A percentile compares a stretch with the other conserved stretches of the same genome.
Evolutionary conservation across 2,329 filamentous ascomycete genomes (phyloP).

Genomic region (Fusarium sp.): DNA sequence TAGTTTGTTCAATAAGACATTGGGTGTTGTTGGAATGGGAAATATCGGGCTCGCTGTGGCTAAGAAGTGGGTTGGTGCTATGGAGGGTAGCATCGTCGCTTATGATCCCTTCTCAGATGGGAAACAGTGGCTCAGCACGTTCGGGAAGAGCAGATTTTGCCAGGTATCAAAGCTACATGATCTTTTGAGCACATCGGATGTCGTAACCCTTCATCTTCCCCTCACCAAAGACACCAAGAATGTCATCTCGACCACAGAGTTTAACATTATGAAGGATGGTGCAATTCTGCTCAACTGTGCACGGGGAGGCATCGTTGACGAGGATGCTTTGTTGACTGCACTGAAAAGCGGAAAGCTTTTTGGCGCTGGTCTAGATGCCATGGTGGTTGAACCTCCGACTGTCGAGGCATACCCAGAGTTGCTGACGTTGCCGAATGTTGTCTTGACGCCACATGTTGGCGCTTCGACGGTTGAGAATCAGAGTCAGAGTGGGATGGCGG

Average conservation of each 20-base stretch:
- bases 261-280: not conserved
- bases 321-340: not conserved
- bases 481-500: not conserved
- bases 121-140: not conserved
- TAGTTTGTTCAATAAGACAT: not conserved
- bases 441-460: not conserved
- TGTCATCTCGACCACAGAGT: not conserved
- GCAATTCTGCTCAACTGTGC: not conserved
- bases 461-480: not conserved
- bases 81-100: not conserved
- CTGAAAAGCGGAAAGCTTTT: not conserved
- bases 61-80: not conserved
- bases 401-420: not conserved
- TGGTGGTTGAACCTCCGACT: not conserved
- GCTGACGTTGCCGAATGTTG: not conserved
- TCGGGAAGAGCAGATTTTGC: rapidly evolving
- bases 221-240: not conserved
- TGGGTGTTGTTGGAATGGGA: not conserved
- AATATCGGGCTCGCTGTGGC: not conserved
- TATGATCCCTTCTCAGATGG: not conserved
- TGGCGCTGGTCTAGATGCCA: not conserved
- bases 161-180: not conserved
- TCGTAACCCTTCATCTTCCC: not conserved
- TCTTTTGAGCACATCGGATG: not conserved
- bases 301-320: not conserved